Conservation (phyloP, 768 basidiomycete genomes). For the Boletus huronensis region DNA sequence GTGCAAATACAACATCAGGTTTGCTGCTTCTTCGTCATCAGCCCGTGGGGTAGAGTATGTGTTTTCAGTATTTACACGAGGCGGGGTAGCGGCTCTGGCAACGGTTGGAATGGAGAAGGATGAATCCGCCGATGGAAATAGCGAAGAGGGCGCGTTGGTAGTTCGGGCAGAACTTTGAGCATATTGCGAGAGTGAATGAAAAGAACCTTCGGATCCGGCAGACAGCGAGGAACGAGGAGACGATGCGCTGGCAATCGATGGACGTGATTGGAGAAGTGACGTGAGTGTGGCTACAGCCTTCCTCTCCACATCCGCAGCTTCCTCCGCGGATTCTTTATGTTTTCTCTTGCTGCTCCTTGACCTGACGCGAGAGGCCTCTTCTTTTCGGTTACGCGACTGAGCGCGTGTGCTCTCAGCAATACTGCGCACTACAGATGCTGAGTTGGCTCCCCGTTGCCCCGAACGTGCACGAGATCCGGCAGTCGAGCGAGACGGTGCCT, state of each 20-base stretch:
- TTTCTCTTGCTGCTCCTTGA: constrained; percentile 48
- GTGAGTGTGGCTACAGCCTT: constrained; percentile 82
- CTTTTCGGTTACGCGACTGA: constrained; percentile 41
- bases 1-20: constrained; percentile 79
- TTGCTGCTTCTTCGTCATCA: constrained; percentile 77
- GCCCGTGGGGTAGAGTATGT: constrained; percentile 50
- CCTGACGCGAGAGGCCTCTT: constrained; percentile 37
- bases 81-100: constrained; percentile 35
- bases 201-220: constrained; percentile 66
- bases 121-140: constrained; percentile 39
- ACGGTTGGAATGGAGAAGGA: constrained; percentile 30
- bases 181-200: constrained; percentile 59
- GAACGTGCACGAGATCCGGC: constrained; percentile 31
- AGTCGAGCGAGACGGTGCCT: constrained; percentile 39
- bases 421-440: constrained; percentile 33
- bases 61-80: constrained; percentile 31
- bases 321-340: constrained; percentile 38
- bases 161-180: constrained; percentile 65
- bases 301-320: constrained; percentile 59
- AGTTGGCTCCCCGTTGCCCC: constrained; percentile 15
- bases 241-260: constrained; percentile 56
- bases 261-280: constrained; percentile 61
- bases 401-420: constrained; percentile 48
- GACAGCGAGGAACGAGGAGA: constrained; percentile 71
- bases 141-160: constrained; percentile 38